These are phyloP conservation scores for Ligustrum vulgare DNA, from an alignment of 257 asterid genomes.

Conservation along the genomic window DNA sequence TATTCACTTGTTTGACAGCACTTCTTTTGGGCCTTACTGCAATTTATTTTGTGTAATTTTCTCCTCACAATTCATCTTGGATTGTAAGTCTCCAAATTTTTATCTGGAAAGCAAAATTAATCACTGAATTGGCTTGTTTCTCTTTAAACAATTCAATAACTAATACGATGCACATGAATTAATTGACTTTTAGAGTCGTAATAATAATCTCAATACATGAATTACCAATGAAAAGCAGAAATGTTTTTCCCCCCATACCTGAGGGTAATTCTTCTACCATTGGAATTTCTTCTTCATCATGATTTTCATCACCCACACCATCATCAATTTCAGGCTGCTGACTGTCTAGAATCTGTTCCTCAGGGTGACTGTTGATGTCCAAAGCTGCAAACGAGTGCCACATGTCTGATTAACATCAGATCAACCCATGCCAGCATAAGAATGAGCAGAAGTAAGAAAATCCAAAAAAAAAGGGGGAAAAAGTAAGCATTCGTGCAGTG, in stretches of 20 bases:
- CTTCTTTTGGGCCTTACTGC: neutral
- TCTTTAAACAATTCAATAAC: neutral
- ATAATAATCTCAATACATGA: neutral
- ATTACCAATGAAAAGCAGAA: neutral
- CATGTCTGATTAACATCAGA: conserved; percentile 78
- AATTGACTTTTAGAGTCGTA: neutral
- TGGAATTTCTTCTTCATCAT: conserved; percentile 70
- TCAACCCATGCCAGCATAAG: conserved; percentile 46
- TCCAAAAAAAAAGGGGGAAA: conserved; percentile 11
- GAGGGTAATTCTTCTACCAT: conserved; percentile 68
- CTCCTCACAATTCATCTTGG: neutral
- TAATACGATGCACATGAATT: neutral
- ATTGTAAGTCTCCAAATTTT: neutral
- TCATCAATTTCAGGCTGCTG: conserved; percentile 67
- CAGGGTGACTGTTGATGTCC: conserved; percentile 74
- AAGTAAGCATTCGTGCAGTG: neutral
- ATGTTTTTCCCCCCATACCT: conserved; percentile 37
- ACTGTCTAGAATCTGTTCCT: conserved; percentile 73
- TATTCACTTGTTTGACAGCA: neutral
- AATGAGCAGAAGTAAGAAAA: conserved; percentile 30
- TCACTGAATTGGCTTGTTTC: neutral
- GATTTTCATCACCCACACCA: conserved; percentile 56
- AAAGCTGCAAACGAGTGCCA: conserved; percentile 96
- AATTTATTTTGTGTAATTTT: neutral
- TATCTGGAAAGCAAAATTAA: neutral